Conservation (phyloP, 192 early-diverging fungal species). For the Coemansia sp. region DNA sequence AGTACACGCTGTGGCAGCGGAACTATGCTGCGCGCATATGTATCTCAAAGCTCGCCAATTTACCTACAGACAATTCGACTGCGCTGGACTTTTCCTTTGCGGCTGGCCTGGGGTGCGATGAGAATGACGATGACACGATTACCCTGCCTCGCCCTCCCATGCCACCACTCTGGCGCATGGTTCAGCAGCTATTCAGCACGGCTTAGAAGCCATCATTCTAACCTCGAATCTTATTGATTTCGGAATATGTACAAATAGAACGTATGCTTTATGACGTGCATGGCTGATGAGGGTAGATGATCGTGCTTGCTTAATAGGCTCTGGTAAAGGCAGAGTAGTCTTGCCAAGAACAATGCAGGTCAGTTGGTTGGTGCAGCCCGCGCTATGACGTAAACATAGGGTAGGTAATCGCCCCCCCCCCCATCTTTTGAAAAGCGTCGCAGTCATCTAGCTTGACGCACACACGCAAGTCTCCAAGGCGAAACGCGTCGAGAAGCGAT, state of each 20-base stretch:
- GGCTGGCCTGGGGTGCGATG: slow-evolving; percentile 51
- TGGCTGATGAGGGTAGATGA: background rate
- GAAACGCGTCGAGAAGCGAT: background rate
- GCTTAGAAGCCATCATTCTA: background rate
- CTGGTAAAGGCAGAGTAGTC: background rate
- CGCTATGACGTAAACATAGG: background rate
- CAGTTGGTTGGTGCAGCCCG: background rate
- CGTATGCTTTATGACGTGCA: background rate
- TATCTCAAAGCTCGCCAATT: slow-evolving; percentile 57
- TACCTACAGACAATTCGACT: slow-evolving; percentile 32
- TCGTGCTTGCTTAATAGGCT: background rate
- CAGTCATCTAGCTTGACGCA: background rate
- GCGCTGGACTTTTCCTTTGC: slow-evolving; percentile 17
- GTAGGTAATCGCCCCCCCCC: too few species aligned
- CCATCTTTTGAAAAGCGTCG: background rate
- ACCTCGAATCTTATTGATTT: background rate
- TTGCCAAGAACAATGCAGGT: background rate
- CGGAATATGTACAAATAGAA: background rate
- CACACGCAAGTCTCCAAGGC: background rate
- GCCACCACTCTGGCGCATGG: slow-evolving; percentile 25
- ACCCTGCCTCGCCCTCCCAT: slow-evolving; percentile 39
- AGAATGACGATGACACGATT: slow-evolving; percentile 51
- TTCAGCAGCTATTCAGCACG: background rate
- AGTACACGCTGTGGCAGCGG: slow-evolving; percentile 59
- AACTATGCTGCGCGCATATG: slow-evolving; percentile 58